Conservation (phyloP, 2,329 filamentous ascomycete species). For the Trichoderma sp. region DNA sequence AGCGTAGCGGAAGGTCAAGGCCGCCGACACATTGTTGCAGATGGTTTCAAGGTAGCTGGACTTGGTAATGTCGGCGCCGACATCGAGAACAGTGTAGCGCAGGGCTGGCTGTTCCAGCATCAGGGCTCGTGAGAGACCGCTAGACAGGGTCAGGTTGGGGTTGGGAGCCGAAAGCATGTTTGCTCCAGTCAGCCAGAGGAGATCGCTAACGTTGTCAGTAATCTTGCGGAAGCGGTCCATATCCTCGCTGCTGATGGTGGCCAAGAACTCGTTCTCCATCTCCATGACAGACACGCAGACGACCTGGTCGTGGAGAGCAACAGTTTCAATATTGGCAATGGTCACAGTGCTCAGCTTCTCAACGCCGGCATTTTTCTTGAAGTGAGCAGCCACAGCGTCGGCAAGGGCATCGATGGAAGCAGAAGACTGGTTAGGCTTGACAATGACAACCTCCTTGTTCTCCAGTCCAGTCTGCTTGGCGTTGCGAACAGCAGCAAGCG, state of each 20-base stretch:
- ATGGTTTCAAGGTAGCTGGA: not conserved
- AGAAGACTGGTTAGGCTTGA: not conserved
- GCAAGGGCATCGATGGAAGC: not conserved
- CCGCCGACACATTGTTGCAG: not conserved
- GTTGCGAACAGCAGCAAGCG: not conserved
- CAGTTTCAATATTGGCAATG: not conserved
- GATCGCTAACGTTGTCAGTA: not conserved
- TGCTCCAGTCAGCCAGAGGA: slow-evolving; percentile 8
- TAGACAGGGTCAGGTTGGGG: slow-evolving; percentile 9
- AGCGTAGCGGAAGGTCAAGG: not conserved
- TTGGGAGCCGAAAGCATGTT: slow-evolving; percentile 17
- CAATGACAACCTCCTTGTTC: not conserved
- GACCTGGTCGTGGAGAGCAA: not conserved
- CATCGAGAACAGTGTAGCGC: slow-evolving; percentile 2
- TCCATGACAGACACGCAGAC: slow-evolving; percentile 4
- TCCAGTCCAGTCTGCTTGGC: not conserved
- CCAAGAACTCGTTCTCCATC: slow-evolving; percentile 11
- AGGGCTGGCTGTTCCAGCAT: slow-evolving; percentile 11
- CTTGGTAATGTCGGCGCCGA: not conserved
- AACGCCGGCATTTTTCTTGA: not conserved
- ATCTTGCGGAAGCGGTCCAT: slow-evolving; percentile 17
- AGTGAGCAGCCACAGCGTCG: not conserved
- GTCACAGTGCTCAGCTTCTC: not conserved
- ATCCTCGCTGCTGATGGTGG: slow-evolving; percentile 6
- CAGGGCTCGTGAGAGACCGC: not conserved